Evolutionary conservation across 2,329 filamentous ascomycete species (phyloP).

Genomic region (Hypoxylon sp.): DNA sequence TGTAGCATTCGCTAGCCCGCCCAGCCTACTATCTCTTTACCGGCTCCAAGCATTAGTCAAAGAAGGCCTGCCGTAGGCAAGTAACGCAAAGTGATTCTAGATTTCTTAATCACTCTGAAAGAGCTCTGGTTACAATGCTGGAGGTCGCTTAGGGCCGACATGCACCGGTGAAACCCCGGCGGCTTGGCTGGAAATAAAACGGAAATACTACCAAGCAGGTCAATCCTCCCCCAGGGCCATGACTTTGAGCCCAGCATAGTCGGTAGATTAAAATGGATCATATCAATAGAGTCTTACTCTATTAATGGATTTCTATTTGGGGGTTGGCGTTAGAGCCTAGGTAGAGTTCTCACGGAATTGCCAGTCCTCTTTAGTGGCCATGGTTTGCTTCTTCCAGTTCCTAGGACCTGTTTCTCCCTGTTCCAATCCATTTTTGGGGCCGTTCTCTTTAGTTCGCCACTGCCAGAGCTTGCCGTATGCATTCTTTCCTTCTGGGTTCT

Average conservation of each 20-base stretch:
- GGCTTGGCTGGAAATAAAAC: neutral
- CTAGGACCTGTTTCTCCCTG: constrained; percentile 29
- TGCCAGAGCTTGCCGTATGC: constrained; percentile 25
- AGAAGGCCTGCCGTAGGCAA: neutral
- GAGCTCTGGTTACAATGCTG: neutral
- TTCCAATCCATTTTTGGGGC: constrained; percentile 19
- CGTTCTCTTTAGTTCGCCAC: constrained; percentile 20
- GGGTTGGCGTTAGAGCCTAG: neutral
- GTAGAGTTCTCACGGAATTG: constrained; percentile 15
- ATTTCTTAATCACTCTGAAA: neutral
- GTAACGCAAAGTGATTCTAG: neutral
- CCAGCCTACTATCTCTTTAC: neutral
- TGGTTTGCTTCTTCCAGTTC: constrained; percentile 33
- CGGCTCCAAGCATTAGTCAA: neutral
- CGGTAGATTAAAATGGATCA: neutral
- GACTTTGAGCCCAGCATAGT: neutral
- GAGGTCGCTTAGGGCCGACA: neutral
- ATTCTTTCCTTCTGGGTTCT: constrained; percentile 22
- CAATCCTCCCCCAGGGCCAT: neutral
- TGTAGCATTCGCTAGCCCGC: neutral
- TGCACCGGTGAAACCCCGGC: neutral
- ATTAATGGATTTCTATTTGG: neutral
- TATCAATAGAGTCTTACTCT: neutral
- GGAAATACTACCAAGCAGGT: neutral
- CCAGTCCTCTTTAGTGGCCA: constrained; percentile 30